Evolutionary conservation across 2,329 filamentous ascomycete genomes (phyloP), one percentile per base, ranked within the genome.

Genomic region (Hyphodiscus sp.): DNA sequence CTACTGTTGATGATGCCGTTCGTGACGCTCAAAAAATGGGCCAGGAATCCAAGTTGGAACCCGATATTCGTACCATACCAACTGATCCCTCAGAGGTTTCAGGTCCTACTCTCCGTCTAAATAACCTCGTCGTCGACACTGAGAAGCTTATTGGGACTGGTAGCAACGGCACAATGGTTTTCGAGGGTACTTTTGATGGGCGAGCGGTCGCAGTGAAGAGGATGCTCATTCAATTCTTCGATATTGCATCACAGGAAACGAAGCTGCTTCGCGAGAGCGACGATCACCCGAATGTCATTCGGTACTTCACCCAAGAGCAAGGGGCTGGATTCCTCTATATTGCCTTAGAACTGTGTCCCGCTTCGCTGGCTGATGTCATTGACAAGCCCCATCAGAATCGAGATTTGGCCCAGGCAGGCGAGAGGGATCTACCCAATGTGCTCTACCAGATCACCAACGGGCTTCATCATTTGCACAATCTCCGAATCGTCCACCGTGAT

Each of bases 111-210:
- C 74, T 85, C 60, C 78, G 76, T 51, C 82, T 86, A 67, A 82
- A 81, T 29, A 81, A 78, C 52, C 78, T 87, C 1, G 79, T 84
- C 61, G 82, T 86, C 50, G 78, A 86, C 58, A 78, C 79, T 45
- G 78, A 84, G 45, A 74, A 79, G 62, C 79, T 85, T 58, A 74
- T 87, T 29, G 83, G 83, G 20, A 86, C 89, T 55, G 94, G 94
- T 51, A 97, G 92, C 69, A 95, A 96, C 67, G 94, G 94, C n/a
- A 99, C 94, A 0, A 84, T 95, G 50, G 94, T 99, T 0, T 97
- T 94, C 69, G 86, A 89, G 47, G 94, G 94, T n/a, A 89, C 85
- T 51, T 97, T 95, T 68, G 94, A 95, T 68, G 91, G 91, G 20
- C 86, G 91, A 49, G 87, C 91, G 45, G 92, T 99, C 23, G 94